Percentiles rank a stretch among this genome's conserved stretches.
Conservation (phyloP, 2,329 filamentous ascomycete species). For the Neonectria faginata region DNA sequence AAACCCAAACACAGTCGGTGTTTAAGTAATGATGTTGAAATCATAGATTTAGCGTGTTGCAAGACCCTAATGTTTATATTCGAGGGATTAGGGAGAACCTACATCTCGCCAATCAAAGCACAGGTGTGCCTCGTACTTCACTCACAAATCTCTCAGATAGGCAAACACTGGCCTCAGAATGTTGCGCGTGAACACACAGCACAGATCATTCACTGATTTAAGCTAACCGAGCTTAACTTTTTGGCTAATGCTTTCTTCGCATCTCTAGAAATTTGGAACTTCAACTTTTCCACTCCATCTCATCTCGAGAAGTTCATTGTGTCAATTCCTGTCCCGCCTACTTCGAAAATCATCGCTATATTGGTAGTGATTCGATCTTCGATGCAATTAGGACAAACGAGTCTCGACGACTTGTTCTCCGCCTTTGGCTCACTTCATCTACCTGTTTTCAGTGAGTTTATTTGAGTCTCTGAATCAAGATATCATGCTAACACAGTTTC, state of each 20-base stretch:
- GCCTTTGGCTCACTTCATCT: neutral
- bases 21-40: neutral
- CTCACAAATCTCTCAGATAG: conserved; percentile 7
- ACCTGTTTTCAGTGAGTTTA: neutral
- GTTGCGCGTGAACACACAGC: neutral
- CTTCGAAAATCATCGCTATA: neutral
- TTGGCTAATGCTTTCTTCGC: neutral
- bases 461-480: neutral
- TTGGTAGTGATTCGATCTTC: neutral
- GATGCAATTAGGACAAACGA: neutral
- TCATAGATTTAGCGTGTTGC: neutral
- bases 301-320: conserved; percentile 2
- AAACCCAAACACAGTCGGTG: neutral
- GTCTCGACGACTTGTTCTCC: neutral
- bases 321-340: neutral
- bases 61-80: neutral
- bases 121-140: neutral
- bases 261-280: neutral
- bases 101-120: neutral
- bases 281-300: conserved; percentile 7
- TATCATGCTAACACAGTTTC: neutral
- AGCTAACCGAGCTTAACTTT: conserved; percentile 7
- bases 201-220: neutral
- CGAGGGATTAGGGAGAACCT: neutral
- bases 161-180: conserved; percentile 7